Conservation (phyloP, 768 basidiomycete genomes). For the Paxillus ammoniavirescens region DNA sequence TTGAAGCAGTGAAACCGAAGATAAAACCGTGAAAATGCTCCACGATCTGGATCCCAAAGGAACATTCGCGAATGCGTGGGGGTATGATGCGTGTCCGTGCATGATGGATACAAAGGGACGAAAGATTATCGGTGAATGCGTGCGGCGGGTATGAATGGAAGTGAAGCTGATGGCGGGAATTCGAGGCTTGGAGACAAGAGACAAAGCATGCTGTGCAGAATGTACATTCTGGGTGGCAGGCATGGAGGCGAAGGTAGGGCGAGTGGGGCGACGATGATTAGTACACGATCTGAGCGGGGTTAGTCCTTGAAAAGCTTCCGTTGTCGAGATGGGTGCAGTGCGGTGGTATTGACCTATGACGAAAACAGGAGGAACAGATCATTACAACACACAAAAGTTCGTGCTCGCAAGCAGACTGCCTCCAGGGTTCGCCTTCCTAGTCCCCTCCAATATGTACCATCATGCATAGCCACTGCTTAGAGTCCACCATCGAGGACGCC, state of each 20-base stretch:
- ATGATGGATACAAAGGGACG: constrained; percentile 36
- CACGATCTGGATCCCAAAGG: constrained; percentile 14
- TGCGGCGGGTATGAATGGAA: constrained; percentile 25
- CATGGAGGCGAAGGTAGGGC: constrained; percentile 4
- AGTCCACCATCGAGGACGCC: constrained; percentile 87
- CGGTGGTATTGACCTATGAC: constrained; percentile 31
- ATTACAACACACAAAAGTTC: constrained; percentile 28
- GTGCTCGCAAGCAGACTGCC: constrained; percentile 20
- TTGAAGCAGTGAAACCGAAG: constrained; percentile 6
- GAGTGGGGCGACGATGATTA: constrained; percentile 1
- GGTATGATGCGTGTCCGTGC: constrained; percentile 28
- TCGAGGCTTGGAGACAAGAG: constrained; percentile 1
- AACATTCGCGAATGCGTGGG: constrained; percentile 16
- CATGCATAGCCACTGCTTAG: constrained; percentile 34
- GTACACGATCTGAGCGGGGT: constrained; percentile 1
- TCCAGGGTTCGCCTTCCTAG: constrained; percentile 9
- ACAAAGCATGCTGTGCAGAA: constrained; percentile 23
- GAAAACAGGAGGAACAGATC: constrained; percentile 26
- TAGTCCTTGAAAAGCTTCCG: constrained; percentile 9
- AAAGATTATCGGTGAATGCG: constrained; percentile 28
- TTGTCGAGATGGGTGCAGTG: constrained; percentile 15
- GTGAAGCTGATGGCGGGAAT: constrained; percentile 10
- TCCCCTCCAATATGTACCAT: constrained; percentile 21
- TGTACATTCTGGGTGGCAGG: constrained; percentile 16
- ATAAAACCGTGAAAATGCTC: constrained; percentile 11